Percentiles rank a stretch among this genome's conserved stretches.
Evolutionary conservation across 2,329 filamentous ascomycete genomes (phyloP).

Genomic region (Phaeosphaeriaceae sp.): DNA sequence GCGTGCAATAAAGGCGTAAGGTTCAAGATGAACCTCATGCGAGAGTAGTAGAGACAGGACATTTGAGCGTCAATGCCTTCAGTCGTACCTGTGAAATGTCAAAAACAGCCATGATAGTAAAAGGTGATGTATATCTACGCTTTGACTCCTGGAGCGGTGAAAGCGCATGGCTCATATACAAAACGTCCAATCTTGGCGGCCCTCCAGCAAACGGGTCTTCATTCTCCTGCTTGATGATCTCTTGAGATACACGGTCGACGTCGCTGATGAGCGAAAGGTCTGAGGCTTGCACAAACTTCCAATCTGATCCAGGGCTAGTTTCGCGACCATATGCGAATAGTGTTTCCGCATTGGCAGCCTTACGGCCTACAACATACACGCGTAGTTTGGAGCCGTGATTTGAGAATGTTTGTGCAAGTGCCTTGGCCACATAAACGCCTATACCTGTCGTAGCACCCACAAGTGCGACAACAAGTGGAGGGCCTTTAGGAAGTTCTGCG

Average conservation of each 20-base stretch:
- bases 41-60: slow-evolving; percentile 45
- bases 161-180: slow-evolving; percentile 41
- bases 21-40: slow-evolving; percentile 48
- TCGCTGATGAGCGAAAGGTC: slow-evolving; percentile 45
- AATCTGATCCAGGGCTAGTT: slow-evolving; percentile 39
- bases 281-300: slow-evolving; percentile 39
- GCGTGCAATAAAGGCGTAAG: slow-evolving; percentile 45
- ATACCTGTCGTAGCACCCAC: slow-evolving; percentile 34
- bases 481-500: slow-evolving; percentile 19
- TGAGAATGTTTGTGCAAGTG: slow-evolving; percentile 23
- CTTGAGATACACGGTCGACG: slow-evolving; percentile 40
- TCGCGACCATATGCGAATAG: slow-evolving; percentile 36
- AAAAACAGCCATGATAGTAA: slow-evolving; percentile 32
- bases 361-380: slow-evolving; percentile 54
- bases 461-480: slow-evolving; percentile 29
- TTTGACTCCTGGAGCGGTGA: slow-evolving; percentile 49
- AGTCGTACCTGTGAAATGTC: slow-evolving; percentile 40
- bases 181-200: slow-evolving; percentile 39
- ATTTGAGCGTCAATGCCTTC: slow-evolving; percentile 48
- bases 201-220: slow-evolving; percentile 22
- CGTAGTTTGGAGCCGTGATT: slow-evolving; percentile 34
- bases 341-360: slow-evolving; percentile 32
- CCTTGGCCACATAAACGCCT: slow-evolving; percentile 30
- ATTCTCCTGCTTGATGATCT: slow-evolving; percentile 36
- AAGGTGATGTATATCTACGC: slow-evolving; percentile 43